A percentile compares a stretch with the other conserved stretches of the same genome.
phyloP scores from a whole-genome alignment of 164 flowering plant genomes.

The Stephania japonica region DNA sequence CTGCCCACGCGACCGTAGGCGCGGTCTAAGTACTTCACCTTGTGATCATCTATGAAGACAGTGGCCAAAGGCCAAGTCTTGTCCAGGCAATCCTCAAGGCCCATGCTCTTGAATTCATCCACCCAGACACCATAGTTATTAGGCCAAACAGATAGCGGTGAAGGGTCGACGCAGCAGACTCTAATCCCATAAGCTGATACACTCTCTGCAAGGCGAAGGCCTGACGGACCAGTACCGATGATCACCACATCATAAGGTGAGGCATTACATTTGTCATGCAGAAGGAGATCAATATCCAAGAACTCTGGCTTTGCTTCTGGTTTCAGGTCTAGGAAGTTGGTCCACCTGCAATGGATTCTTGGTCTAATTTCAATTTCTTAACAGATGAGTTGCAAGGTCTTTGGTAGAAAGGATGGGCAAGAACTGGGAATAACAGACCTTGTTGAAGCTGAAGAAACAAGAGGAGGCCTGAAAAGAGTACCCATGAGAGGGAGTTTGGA shows the following conservation, averaged over 20 bases:
- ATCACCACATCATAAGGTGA: conserved; percentile 47
- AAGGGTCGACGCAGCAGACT: conserved; percentile 71
- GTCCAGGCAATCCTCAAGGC: conserved; percentile 53
- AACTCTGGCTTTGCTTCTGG: conserved; percentile 37
- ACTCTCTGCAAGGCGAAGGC: conserved; percentile 65
- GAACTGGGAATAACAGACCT: neutral
- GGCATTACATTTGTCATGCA: conserved; percentile 27
- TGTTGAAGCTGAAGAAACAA: conserved; percentile 10
- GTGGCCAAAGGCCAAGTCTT: conserved; percentile 55
- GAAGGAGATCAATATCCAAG: conserved; percentile 36
- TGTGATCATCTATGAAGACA: conserved; percentile 44
- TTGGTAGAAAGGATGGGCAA: conserved; percentile 6
- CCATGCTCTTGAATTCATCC: conserved; percentile 60
- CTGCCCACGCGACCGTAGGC: conserved; percentile 59
- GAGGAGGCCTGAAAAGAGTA: conserved; percentile 20
- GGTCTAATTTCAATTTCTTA: conserved; percentile 3
- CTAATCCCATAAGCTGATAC: conserved; percentile 44
- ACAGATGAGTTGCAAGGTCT: conserved; percentile 14
- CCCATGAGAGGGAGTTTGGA: conserved; percentile 25
- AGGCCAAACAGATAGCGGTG: conserved; percentile 65
- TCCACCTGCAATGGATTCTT: conserved; percentile 23
- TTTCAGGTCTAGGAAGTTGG: conserved; percentile 54
- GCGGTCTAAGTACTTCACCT: conserved; percentile 48
- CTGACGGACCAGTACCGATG: conserved; percentile 73
- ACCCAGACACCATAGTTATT: conserved; percentile 86